phyloP scores from a whole-genome alignment of 2,329 filamentous ascomycete genomes.

The Aspergillus ruber region DNA sequence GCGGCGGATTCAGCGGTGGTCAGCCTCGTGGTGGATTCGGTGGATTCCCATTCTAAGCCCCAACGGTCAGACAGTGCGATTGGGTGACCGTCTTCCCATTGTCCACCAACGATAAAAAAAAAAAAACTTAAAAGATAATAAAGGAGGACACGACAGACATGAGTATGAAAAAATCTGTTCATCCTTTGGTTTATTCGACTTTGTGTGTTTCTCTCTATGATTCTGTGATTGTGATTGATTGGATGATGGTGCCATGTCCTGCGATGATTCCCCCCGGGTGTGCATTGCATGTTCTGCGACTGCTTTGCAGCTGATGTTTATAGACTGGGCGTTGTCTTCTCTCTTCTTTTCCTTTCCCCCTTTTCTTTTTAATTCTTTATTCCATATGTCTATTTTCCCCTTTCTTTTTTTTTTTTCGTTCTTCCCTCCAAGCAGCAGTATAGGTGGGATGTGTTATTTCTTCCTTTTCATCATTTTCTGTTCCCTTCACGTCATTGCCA shows the following conservation, averaged over 20 bases:
- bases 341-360: slow-evolving; percentile 4
- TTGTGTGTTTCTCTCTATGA: not conserved
- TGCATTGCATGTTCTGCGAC: slow-evolving; percentile 8
- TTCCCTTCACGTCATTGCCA: not conserved
- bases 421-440: not conserved
- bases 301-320: slow-evolving; percentile 9
- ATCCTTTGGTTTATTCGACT: not conserved
- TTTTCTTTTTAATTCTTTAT: slow-evolving; percentile 5
- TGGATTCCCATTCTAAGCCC: slow-evolving; percentile 53
- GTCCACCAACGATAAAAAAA: not conserved
- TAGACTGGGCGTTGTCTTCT: slow-evolving; percentile 3
- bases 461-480: slow-evolving; percentile 3
- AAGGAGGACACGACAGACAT: not conserved
- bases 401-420: not conserved
- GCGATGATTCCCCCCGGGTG: slow-evolving; percentile 4
- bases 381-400: not conserved
- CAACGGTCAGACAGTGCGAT: not conserved
- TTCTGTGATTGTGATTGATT: slow-evolving; percentile 1
- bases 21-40: slow-evolving; percentile 43
- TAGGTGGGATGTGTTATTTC: not conserved
- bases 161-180: not conserved
- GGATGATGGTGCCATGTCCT: slow-evolving; percentile 3
- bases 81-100: not conserved
- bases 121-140: not conserved
- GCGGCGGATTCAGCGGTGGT: slow-evolving; percentile 32